Evolutionary conservation across 1,284 basidiomycete species (phyloP).

Genomic region (Malassezia dermatis): DNA sequence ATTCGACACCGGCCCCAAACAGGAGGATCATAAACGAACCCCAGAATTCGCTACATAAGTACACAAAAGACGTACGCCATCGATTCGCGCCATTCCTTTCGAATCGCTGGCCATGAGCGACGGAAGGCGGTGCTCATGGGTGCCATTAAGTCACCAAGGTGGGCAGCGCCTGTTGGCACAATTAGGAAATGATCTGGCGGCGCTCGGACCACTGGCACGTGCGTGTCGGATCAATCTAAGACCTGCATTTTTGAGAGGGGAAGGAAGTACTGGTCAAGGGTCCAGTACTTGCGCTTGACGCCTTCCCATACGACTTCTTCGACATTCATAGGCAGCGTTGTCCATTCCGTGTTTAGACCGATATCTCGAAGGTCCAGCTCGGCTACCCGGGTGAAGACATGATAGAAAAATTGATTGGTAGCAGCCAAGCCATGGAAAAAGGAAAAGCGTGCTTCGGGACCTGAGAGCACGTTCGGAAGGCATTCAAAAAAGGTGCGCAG

Average conservation of each 20-base stretch:
- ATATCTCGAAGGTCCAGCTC: conserved; percentile 75
- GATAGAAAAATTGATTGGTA: conserved; percentile 69
- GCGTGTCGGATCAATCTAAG: not conserved
- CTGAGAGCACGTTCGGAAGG: conserved; percentile 68
- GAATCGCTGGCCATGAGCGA: not conserved
- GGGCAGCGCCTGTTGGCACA: not conserved
- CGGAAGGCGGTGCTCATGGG: not conserved
- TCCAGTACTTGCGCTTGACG: conserved; percentile 39
- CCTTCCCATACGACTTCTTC: conserved; percentile 38
- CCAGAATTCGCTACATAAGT: conserved; percentile 20
- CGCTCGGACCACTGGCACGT: not conserved
- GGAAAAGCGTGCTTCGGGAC: conserved; percentile 61
- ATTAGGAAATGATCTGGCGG: not conserved
- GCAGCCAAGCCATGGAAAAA: conserved; percentile 97
- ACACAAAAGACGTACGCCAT: not conserved
- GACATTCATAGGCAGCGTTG: conserved; percentile 53
- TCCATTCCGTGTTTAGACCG: conserved; percentile 65
- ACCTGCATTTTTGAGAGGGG: conserved; percentile 22
- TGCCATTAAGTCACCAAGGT: not conserved
- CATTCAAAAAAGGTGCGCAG: conserved; percentile 72
- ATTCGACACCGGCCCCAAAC: conserved; percentile 40
- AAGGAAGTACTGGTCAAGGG: conserved; percentile 24
- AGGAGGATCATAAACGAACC: conserved; percentile 36
- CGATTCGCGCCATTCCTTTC: not conserved
- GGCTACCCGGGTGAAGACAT: conserved; percentile 75